Evolutionary conservation across 1,284 basidiomycete genomes (phyloP).

Genomic region (Ceratobasidium sp.): DNA sequence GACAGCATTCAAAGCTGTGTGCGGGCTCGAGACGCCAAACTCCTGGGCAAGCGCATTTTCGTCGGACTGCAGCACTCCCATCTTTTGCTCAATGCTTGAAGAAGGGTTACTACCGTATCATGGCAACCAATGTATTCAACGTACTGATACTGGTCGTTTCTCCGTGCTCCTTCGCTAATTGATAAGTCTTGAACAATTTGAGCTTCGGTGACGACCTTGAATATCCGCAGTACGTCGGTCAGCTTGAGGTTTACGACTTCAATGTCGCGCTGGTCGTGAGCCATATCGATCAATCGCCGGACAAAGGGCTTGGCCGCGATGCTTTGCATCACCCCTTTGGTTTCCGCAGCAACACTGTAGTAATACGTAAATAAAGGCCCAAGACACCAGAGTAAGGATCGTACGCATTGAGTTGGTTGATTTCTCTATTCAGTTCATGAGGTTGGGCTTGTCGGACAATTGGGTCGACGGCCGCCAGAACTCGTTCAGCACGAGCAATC

Average conservation of each 20-base stretch:
- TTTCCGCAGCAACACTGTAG: conserved; percentile 21
- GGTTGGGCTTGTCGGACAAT: conserved; percentile 14
- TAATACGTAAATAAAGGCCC: not conserved
- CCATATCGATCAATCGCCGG: conserved; percentile 13
- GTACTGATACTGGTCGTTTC: conserved; percentile 32
- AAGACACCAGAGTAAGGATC: not conserved
- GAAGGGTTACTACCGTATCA: not conserved
- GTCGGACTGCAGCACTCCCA: conserved; percentile 14
- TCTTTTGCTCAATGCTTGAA: conserved; percentile 25
- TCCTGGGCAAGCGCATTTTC: conserved; percentile 24
- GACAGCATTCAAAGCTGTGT: conserved; percentile 20
- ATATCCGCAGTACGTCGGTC: conserved; percentile 14
- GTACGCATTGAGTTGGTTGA: conserved; percentile 15
- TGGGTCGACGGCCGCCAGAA: conserved; percentile 11
- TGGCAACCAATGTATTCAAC: not conserved
- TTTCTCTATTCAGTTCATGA: conserved; percentile 14
- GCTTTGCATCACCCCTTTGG: conserved; percentile 27
- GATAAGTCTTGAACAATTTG: conserved; percentile 28
- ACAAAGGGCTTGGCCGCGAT: conserved; percentile 27
- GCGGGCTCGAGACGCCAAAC: conserved; percentile 22
- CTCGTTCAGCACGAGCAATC: conserved; percentile 30
- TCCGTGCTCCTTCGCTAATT: conserved; percentile 30
- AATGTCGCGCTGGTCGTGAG: conserved; percentile 28
- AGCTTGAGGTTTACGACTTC: conserved; percentile 34
- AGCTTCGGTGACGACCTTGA: conserved; percentile 21